Evolutionary conservation across 768 basidiomycete species (phyloP), one percentile per base, ranked within the genome.

Genomic region (Phlebiopsis gigantea): DNA sequence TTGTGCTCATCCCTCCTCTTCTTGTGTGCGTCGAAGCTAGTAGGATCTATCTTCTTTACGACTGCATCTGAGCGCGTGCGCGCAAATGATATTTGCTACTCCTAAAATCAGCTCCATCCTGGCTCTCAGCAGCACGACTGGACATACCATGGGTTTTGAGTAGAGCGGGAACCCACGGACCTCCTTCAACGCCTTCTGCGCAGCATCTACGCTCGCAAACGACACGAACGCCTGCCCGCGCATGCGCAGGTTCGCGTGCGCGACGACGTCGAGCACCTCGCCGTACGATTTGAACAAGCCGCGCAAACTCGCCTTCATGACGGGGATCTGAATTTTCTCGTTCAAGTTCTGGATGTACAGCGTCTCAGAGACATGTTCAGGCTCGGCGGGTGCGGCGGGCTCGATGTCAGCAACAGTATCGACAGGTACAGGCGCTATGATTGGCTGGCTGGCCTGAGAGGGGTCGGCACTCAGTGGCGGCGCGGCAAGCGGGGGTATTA

Each of bases 221-320:
- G 91, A 93, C 34, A 99, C 92, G 68, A 99, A 99, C 3, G 97
- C 97, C 73, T 99, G 97, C 15, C 97, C 97, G 39, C 97, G 81
- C 97, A 99, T 99, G 39, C 97, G 85, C 58, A 99, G 73, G 76
- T 97, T 98, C 52, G 78, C 74, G 71, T 99, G 97, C 9, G 95
- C 94, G 19, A 94, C 89, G n/a, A 99, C 93, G 67, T 96, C 93
- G 25, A 98, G 73, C 17, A 99, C 89, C 60, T 90, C 87, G 12
- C 94, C 93, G 66, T 98, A 99, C 14, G 87, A 80, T 71, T 93
- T 93, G 80, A 99, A 98, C 28, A 99, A 78, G 30, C 88, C 88
- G 12, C 83, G 80, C 46, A 99, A 75, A 3, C 93, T 92, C 53
- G 90, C 77, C 72, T 95, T 97, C 61, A 99, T 79, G 34, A 96